A percentile compares a stretch with the other conserved stretches of the same genome.
These are phyloP conservation scores for Acorus calamus DNA, from an alignment of 106 monocot species.

Conservation along the genomic window DNA sequence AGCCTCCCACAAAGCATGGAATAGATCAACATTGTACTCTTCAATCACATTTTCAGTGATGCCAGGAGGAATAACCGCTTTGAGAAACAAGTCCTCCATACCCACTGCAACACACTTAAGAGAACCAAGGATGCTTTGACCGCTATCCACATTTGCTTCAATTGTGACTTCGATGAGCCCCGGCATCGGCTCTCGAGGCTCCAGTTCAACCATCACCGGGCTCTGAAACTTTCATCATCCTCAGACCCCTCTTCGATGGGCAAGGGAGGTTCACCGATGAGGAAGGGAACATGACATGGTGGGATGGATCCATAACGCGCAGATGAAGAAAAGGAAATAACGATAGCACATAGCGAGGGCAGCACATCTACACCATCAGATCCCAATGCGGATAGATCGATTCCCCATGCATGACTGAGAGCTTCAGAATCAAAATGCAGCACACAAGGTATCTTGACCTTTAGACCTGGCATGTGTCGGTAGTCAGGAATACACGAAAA, in stretches of 20 bases:
- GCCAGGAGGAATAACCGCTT: constrained; percentile 39
- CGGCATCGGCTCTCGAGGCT: constrained; percentile 81
- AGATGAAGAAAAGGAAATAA: constrained; percentile 57
- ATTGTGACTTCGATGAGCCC: constrained; percentile 57
- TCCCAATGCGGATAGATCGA: constrained; percentile 12
- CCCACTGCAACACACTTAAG: constrained; percentile 62
- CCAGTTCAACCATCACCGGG: constrained; percentile 57
- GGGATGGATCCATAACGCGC: constrained; percentile 70
- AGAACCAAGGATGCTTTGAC: constrained; percentile 56
- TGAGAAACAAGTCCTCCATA: constrained; percentile 94
- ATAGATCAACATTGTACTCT: constrained; percentile 48
- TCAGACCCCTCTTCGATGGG: constrained; percentile 16
- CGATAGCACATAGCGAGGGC: constrained; percentile 73
- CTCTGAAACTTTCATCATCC: constrained; percentile 19
- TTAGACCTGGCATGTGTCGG: constrained; percentile 52
- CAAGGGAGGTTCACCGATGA: constrained; percentile 55
- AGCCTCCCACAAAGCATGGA: constrained; percentile 92
- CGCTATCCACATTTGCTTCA: constrained; percentile 65
- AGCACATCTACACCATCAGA: constrained; percentile 32
- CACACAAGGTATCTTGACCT: constrained; percentile 67
- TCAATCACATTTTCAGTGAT: constrained; percentile 22
- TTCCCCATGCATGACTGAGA: constrained; percentile 43
- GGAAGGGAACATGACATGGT: constrained; percentile 65
- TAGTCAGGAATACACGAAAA: constrained; percentile 75
- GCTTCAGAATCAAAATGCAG: constrained; percentile 59